These are phyloP conservation scores for Venturia oleaginea DNA, from an alignment of 2,329 filamentous ascomycete genomes.

Conservation along the genomic window DNA sequence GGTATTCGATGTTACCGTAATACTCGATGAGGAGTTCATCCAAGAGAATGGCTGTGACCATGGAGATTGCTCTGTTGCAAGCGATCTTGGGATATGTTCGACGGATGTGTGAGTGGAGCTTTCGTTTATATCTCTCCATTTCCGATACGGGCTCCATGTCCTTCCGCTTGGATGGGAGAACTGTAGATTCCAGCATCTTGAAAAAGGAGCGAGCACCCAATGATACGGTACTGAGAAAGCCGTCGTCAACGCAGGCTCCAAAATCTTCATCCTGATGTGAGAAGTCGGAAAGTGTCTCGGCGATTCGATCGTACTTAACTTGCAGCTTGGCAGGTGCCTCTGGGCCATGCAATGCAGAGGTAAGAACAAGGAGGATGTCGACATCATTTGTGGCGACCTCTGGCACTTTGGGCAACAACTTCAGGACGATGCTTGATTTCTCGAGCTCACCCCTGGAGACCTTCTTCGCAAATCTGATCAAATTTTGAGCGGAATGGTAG, in stretches of 20 bases:
- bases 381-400: not conserved
- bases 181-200: not conserved
- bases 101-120: not conserved
- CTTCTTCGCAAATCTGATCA: not conserved
- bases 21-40: slow-evolving; percentile 5
- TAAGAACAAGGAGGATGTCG: not conserved
- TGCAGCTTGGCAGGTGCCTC: not conserved
- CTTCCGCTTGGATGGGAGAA: not conserved
- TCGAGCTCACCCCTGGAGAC: not conserved
- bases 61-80: slow-evolving; percentile 6
- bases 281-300: not conserved
- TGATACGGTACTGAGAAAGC: not conserved
- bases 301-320: not conserved
- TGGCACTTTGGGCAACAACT: not conserved
- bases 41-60: not conserved
- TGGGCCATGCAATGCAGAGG: not conserved
- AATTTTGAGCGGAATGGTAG: not conserved
- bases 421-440: not conserved
- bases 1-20: not conserved
- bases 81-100: not conserved
- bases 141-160: not conserved
- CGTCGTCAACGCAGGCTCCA: not conserved
- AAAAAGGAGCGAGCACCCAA: not conserved
- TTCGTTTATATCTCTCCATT: not conserved
- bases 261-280: not conserved